Base-by-base conservation (phyloP, 257 asterid species). In the Verbena officinalis region DNA sequence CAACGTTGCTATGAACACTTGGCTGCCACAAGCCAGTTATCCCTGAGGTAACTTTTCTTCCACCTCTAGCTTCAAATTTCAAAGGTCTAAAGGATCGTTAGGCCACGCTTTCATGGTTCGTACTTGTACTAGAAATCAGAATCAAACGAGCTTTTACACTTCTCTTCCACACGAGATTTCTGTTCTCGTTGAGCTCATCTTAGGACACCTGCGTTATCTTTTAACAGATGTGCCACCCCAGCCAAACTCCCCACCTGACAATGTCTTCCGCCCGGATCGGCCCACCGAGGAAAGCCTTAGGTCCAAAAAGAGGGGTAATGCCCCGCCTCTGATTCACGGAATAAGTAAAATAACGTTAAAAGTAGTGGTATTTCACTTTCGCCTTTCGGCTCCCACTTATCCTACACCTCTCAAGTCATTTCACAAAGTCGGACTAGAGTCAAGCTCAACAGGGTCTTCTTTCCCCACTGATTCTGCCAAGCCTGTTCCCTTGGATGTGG, bases 321-420 rank as follows among this genome's bases (percentile, higher is more conserved):
- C 84, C 91, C 85, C 85, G 79, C 86, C 68, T 81, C 82, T 79
- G 81, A 83, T 83, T 85, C 86, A 88, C 89, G 76, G 77, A 88
- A 85, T 88, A 83, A 81, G 91, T 83, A 87, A 87, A 80, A 76
- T 83, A 81, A 78, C 77, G 75, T 80, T 81, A 83, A 81, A 83
- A 80, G 83, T 81, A 81, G 85, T 81, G 83, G 85, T 74, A 78
- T 84, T 13, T 40, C 46, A 40, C 46, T 10, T 40, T 40, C 15
- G 15, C 46, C 46, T 40, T 12, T 9, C 46, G 46, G 46, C 46
- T 40, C 46, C 46, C 46, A 40, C 46, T 40, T 40, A 40, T 40
- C 46, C 46, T 40, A 40, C 46, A 40, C 46, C 46, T 40, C 46
- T 40, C 46, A 40, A 40, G 46, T 40, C 46, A 40, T 40, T 68